Evolutionary conservation across 2,329 filamentous ascomycete species (phyloP).

Genomic region (Raffaelea albimanens): DNA sequence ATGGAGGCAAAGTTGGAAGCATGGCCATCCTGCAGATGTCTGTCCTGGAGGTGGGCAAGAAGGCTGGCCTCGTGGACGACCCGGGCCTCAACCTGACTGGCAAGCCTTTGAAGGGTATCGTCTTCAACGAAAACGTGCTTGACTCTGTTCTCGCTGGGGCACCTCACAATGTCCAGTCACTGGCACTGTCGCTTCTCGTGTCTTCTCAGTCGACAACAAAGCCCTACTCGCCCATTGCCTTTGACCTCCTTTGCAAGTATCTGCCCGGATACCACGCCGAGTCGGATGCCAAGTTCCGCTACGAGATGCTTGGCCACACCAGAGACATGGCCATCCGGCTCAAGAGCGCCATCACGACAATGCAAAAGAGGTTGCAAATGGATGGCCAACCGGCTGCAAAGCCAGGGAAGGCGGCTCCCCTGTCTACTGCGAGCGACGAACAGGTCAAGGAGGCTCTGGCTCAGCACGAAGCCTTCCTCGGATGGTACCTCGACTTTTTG

Average conservation of each 20-base stretch:
- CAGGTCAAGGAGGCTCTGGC: conserved; percentile 22
- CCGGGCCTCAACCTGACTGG: conserved; percentile 32
- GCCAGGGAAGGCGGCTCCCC: not conserved
- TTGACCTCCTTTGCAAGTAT: conserved; percentile 55
- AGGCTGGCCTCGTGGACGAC: conserved; percentile 59
- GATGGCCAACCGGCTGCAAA: conserved; percentile 15
- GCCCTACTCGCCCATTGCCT: conserved; percentile 54
- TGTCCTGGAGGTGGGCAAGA: conserved; percentile 63
- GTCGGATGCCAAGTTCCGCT: conserved; percentile 75
- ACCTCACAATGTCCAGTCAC: conserved; percentile 58
- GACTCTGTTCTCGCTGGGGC: conserved; percentile 44
- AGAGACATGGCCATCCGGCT: conserved; percentile 71
- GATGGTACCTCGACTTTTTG: conserved; percentile 66
- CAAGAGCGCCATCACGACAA: conserved; percentile 52
- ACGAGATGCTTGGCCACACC: conserved; percentile 66
- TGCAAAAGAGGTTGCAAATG: conserved; percentile 37
- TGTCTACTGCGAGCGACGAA: conserved; percentile 3
- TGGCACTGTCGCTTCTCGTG: conserved; percentile 73
- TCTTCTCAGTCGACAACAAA: conserved; percentile 66
- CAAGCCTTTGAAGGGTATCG: conserved; percentile 6
- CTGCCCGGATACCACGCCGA: conserved; percentile 70
- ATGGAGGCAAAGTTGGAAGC: conserved; percentile 9
- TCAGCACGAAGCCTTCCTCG: conserved; percentile 55
- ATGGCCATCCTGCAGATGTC: conserved; percentile 54
- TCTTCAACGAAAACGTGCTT: conserved; percentile 34